phyloP scores from a whole-genome alignment of 2,329 filamentous ascomycete genomes.

The Xylariaceae sp. region DNA sequence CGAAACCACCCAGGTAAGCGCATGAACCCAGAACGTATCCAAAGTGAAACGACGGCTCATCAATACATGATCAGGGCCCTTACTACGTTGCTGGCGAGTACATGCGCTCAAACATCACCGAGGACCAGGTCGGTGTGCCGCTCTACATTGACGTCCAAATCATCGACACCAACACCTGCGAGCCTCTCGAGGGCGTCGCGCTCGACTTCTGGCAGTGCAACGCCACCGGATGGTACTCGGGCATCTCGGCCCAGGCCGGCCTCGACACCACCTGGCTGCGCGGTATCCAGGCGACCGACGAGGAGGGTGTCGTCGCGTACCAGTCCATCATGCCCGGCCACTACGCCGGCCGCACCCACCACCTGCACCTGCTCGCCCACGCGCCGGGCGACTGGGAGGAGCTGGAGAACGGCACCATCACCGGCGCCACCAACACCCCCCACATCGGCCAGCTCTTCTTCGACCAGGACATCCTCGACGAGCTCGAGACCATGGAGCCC shows the following conservation, averaged over 20 bases:
- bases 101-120: conserved; percentile 27
- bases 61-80: too few species aligned
- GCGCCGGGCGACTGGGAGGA: conserved; percentile 11
- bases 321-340: conserved; percentile 7
- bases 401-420: conserved; percentile 42
- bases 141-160: conserved; percentile 28
- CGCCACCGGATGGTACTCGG: conserved; percentile 23
- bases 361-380: conserved; percentile 6
- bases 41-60: too few species aligned
- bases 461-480: conserved; percentile 44
- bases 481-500: conserved; percentile 40
- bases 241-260: conserved; percentile 17
- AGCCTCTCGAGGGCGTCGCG: conserved; percentile 20
- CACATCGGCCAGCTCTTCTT: conserved; percentile 57
- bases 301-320: conserved; percentile 4
- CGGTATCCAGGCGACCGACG: conserved; percentile 6
- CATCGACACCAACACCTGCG: conserved; percentile 26
- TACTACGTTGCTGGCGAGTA: conserved; percentile 22
- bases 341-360: conserved; percentile 6
- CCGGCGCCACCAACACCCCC: conserved; percentile 41
- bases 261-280: conserved; percentile 11
- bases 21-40: too few species aligned
- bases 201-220: conserved; percentile 29
- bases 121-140: conserved; percentile 26
- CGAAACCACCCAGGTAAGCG: conserved; percentile 5